Base-by-base conservation (phyloP, 176 grass and related monocot genomes). In the Eremochloa ophiuroides region DNA sequence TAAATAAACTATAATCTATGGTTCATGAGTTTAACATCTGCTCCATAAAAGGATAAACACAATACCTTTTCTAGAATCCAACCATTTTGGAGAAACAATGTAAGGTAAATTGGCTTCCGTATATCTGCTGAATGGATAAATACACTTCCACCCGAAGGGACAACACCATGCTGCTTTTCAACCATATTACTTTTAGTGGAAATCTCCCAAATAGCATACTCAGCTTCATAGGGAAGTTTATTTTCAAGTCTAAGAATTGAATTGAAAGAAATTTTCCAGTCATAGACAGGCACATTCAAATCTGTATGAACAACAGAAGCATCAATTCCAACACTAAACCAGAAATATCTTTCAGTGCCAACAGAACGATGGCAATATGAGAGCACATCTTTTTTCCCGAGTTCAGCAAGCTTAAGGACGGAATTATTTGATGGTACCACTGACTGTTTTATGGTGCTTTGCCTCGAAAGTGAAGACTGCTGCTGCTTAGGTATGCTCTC, bases 11-110 rank as follows among this genome's bases (percentile, higher is more conserved):
- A 44, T 67, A 76, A 74, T 39, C 40, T n/a, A 69, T 22, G 27
- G 62, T 70, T 22, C 18, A 71, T 15, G 2, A 62, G 13, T 51
- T 40, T 82, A 33, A 6, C 23, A 13, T 81, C 65, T 33, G 47
- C 59, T 74, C 25, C 0, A 15, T 6, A 50, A 43, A 71, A 33
- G 35, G 60, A 71, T 50, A 78, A 8, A 71, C 42, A 50, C 16
- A 81, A 76, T 95, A 98, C 95, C 95, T 98, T 95, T 77, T 98
- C 95, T 85, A 91, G 75, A 88, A 85, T 63, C 95, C 95, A 98
- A 66, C 86, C 92, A 77, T 91, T 91, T 89, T 98, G 90, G 85
- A 95, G 84, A 86, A 95, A 94, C 79, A 98, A 79, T 30, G 95
- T 98, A 30, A 98, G 84, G 63, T 93, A 98, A 67, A 98, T 84